phyloP scores from a whole-genome alignment of 257 asterid genomes.

The Nyctanthes arbortristis region DNA sequence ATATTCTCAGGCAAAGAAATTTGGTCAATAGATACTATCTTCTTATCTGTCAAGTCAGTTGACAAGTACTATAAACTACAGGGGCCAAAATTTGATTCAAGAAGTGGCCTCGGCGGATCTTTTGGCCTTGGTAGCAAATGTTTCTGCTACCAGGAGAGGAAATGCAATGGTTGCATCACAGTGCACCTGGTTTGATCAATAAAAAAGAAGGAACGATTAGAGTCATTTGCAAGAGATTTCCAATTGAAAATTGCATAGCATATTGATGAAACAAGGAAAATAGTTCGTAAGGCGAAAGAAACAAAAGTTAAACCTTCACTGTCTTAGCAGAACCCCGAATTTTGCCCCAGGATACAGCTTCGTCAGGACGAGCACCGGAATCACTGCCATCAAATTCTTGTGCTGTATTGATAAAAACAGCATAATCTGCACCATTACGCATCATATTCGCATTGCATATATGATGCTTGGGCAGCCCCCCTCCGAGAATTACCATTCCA shows the following conservation, averaged over 20 bases:
- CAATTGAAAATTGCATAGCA: background rate
- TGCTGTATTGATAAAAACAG: conserved; percentile 83
- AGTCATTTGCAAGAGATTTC: background rate
- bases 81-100: conserved; percentile 11
- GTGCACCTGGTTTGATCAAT: conserved; percentile 60
- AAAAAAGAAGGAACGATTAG: conserved; percentile 9
- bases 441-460: conserved; percentile 97
- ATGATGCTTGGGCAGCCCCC: conserved; percentile 97
- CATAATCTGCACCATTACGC: conserved; percentile 95
- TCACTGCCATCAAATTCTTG: conserved; percentile 98
- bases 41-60: background rate
- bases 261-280: background rate
- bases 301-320: conserved; percentile 57
- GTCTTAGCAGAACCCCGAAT: conserved; percentile 91
- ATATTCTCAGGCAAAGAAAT: background rate
- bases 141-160: conserved; percentile 84
- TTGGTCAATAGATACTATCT: background rate
- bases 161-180: conserved; percentile 95
- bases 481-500: conserved; percentile 87
- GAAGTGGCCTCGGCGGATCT: conserved; percentile 21
- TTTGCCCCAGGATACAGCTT: conserved; percentile 99
- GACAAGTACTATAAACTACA: background rate
- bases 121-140: conserved; percentile 61
- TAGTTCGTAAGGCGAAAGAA: background rate
- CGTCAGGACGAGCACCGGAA: conserved; percentile 97